Percentiles rank a stretch among this genome's conserved stretches.
Evolutionary conservation across 495 filamentous ascomycete genomes (phyloP).

Genomic region (Massariosphaeria phaeospora): DNA sequence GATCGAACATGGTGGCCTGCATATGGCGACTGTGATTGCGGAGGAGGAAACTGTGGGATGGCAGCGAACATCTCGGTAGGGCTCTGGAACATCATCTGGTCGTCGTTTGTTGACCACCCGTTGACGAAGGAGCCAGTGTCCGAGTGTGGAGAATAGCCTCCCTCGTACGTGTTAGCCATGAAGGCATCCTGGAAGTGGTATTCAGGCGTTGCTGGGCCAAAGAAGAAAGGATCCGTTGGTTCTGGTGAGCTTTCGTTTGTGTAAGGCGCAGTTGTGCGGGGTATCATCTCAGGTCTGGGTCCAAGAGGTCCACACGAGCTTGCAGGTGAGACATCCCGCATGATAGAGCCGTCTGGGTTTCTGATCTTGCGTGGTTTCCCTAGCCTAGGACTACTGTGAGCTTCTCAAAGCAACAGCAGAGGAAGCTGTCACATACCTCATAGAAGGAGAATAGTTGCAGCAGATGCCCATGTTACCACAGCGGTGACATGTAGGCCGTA

Average conservation of each 20-base stretch:
- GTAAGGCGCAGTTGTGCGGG: constrained; percentile 19
- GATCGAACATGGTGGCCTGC: constrained; percentile 10
- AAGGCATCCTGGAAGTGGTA: constrained; percentile 29
- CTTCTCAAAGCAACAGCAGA: not conserved
- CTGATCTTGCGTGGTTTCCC: constrained; percentile 32
- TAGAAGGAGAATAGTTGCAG: constrained; percentile 34
- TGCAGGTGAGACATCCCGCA: constrained; percentile 29
- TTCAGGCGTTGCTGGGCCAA: constrained; percentile 27
- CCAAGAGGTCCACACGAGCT: constrained; percentile 21
- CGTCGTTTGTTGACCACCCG: constrained; percentile 26
- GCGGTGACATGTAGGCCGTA: constrained; percentile 30
- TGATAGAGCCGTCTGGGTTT: constrained; percentile 28
- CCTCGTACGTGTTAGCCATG: constrained; percentile 23
- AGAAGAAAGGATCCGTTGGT: constrained; percentile 29
- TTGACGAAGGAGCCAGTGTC: constrained; percentile 21
- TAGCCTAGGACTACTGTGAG: constrained; percentile 18
- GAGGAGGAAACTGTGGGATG: constrained; percentile 17
- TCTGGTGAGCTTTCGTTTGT: constrained; percentile 30
- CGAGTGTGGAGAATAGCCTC: constrained; percentile 28
- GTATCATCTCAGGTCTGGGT: constrained; percentile 24
- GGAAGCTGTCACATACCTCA: constrained; percentile 18
- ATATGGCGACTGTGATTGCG: not conserved
- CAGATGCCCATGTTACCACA: constrained; percentile 34
- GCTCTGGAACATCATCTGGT: constrained; percentile 28
- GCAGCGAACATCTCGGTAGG: constrained; percentile 15